Evolutionary conservation across 257 asterid species (phyloP), one percentile per base, ranked within the genome.

Genomic region (Jacaranda mimosifolia): DNA sequence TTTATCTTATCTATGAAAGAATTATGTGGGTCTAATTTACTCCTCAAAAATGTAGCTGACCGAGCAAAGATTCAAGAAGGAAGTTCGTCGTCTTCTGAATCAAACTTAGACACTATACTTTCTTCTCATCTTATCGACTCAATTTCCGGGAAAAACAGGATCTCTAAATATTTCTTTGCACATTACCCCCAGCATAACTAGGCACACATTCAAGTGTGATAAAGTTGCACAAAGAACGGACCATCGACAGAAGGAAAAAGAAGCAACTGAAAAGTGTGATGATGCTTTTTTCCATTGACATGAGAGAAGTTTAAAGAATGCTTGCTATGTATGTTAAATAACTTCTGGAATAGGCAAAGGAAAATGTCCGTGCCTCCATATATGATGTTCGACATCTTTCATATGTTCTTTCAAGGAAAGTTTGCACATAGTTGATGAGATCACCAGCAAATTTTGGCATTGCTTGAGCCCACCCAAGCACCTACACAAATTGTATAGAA

Each of bases 381-480:
- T 96, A 96, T 63, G 98, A 89, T 76, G 99, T 90, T 67, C 99
- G 95, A 67, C 99, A 96, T 89, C 99, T 96, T 87, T 96, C 99
- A 77, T 93, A 96, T 80, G 99, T 81, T 80, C 99, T 87, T 85
- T 96, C 99, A 63, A 96, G 98, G 83, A 96, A 93, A 69, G 97
- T 91, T 86, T 89, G 97, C 81, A 93, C 93, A 77, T 93, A 96
- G 85, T 83, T 90, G 86, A 91, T 88, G 78, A 96, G 92, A 81
- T 91, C 98, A 71, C 78, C 86, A 73, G 98, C 85, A 87, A 93
- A 96, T 86, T 93, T 96, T 74, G 99, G 99, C 99, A 93, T 89
- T 85, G 99, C 96, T 88, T 96, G 98, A 64, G 97, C 98, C 99
- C 99, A 96, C 32, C 97, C 95, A 85, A 96, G 93, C 73, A 96